Conservation (phyloP, 306 rosid genomes). For the Castanopsis chinensis region DNA sequence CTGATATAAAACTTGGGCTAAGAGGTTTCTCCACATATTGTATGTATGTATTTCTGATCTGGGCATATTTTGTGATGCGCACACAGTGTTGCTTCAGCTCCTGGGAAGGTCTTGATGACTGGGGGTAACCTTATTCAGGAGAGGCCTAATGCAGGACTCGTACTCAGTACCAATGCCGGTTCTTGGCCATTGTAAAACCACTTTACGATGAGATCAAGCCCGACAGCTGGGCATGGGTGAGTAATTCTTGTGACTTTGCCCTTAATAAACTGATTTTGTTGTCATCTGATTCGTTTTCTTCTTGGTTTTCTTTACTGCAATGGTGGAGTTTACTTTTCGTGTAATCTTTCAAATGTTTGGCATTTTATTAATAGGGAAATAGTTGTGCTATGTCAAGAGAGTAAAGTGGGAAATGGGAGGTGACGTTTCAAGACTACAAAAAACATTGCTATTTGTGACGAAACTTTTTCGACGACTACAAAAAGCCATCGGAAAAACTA, state of each 20-base stretch:
- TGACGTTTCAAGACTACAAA: not conserved
- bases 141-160: conserved; percentile 76
- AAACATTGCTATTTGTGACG: too few relatives aligned
- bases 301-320: not conserved
- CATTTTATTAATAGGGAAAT: not conserved
- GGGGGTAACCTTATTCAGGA: conserved; percentile 81
- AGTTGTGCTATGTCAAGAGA: not conserved
- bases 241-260: conserved; percentile 6
- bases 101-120: conserved; percentile 74
- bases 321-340: not conserved
- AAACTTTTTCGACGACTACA: too few relatives aligned
- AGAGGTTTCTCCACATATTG: too few relatives aligned
- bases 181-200: conserved; percentile 73
- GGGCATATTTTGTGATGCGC: not conserved
- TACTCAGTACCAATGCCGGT: conserved; percentile 84
- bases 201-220: conserved; percentile 46
- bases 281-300: not conserved
- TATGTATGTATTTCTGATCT: not conserved
- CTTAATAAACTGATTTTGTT: not conserved
- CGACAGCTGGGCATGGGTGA: conserved; percentile 77
- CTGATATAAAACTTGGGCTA: too few relatives aligned
- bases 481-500: too few relatives aligned
- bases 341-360: not conserved
- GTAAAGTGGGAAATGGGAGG: not conserved
- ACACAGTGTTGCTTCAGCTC: conserved; percentile 73